Conservation (phyloP, 805 yeast genomes). For the Pichia rugopelliculosa region DNA sequence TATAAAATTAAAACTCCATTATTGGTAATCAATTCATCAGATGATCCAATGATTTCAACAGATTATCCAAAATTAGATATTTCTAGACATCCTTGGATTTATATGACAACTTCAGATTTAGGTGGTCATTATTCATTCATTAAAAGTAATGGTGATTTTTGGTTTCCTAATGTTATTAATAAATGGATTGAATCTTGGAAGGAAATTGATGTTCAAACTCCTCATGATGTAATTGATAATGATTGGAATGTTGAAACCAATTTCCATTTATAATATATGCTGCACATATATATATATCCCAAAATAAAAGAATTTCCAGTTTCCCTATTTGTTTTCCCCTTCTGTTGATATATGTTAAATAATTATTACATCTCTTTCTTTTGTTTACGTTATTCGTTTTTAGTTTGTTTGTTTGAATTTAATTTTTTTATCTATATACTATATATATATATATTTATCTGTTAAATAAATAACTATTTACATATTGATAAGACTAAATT, state of each 20-base stretch:
- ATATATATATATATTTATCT: too few species aligned
- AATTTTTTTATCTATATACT: too few species aligned
- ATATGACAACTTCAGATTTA: constrained; percentile 48
- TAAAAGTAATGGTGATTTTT: constrained; percentile 36
- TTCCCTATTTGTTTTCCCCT: neutral
- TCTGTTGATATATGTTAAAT: too few species aligned
- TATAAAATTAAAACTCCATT: constrained; percentile 54
- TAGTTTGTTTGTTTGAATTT: too few species aligned
- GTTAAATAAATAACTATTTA: too few species aligned
- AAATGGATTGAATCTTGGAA: constrained; percentile 34
- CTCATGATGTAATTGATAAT: constrained; percentile 13
- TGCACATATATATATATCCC: too few species aligned
- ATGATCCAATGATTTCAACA: constrained; percentile 60
- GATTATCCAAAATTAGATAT: constrained; percentile 47
- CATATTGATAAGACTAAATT: too few species aligned
- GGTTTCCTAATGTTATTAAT: constrained; percentile 39
- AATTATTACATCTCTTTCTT: too few species aligned
- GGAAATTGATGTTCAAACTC: constrained; percentile 11
- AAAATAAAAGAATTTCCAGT: neutral
- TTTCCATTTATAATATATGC: constrained; percentile 12
- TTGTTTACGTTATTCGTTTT: too few species aligned
- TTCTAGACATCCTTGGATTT: constrained; percentile 48
- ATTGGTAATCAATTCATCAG: constrained; percentile 50
- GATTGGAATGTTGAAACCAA: constrained; percentile 13
- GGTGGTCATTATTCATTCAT: constrained; percentile 68